Evolutionary conservation across 2,329 filamentous ascomycete species (phyloP), one percentile per base, ranked within the genome.

Genomic region (Fusarium euwallaceae): DNA sequence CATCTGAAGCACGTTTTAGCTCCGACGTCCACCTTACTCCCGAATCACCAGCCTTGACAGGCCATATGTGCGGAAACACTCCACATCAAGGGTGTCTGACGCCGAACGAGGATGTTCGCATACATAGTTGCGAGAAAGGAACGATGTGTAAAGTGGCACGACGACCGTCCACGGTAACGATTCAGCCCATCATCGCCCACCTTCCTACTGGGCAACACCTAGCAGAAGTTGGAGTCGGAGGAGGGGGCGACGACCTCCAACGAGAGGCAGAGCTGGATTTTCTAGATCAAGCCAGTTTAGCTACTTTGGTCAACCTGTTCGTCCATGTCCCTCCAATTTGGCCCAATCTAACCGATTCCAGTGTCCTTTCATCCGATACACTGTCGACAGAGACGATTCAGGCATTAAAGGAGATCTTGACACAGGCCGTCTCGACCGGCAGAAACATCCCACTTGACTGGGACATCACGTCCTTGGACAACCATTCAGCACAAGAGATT

Each of bases 111-210:
- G 84, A 85, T 22, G 91, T 90, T 1, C 90, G 93, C 3, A 86
- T 98, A 8, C 96, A 98, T 81, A 97, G 94, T 78, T 98, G 96
- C 76, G 95, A 97, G 78, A 92, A 90, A 72, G 93, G 92, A 0
- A 90, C 88, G 69, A 86, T 88, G 24, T 95, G 93, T 75, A 78
- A 84, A 0, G 83, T 87, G 0, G 86, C 84, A 58, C 80, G 79
- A 75, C 86, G 80, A 8, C 80, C 83, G 1, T 86, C 88, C 0
- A 88, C 93, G 0, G 92, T 98, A 8, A 92, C 89, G 79, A 96
- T 98, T 63, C 90, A 90, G 8, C 95, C 95, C 0, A 92, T 98
- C 48, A 88, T 98, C 17, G 91, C 91, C 6, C 91, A 92, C 32
- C 83, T 89, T 6, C 78, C 85, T 1, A 83, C 89, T 62, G 93